Percentiles rank a stretch among this genome's conserved stretches.
Conservation (phyloP, 345 rosid genomes). For the Populus deltoides region DNA sequence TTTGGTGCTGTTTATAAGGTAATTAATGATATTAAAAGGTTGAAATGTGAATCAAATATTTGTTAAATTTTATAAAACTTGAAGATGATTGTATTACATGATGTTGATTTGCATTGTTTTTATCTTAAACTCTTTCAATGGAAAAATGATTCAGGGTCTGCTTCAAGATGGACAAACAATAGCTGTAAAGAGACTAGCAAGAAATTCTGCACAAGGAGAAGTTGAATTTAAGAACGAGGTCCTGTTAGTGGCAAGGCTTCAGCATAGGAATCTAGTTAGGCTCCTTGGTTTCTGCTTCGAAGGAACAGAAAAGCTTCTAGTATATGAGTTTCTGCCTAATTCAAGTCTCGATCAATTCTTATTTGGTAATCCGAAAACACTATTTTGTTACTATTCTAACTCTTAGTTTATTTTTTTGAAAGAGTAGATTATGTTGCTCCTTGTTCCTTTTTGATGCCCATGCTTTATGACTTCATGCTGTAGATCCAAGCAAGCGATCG, state of each 20-base stretch:
- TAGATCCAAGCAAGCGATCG: neutral
- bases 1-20: neutral
- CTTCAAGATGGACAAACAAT: neutral
- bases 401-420: no score
- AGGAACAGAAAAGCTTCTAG: neutral
- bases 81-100: neutral
- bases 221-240: neutral
- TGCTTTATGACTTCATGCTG: no score
- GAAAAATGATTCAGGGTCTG: neutral
- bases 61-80: no score
- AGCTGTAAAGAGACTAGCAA: neutral
- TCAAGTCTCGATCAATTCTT: neutral
- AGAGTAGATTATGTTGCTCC: no score
- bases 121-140: no score
- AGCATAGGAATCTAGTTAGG: neutral
- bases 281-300: neutral
- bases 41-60: neutral
- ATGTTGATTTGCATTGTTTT: no score
- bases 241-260: neutral
- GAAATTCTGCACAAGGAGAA: neutral
- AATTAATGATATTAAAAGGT: no score
- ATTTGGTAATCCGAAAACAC: neutral
- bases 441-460: no score
- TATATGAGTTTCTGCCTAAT: neutral
- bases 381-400: no score